Percentiles rank a stretch among this genome's conserved stretches.
phyloP scores from a whole-genome alignment of 2,329 filamentous ascomycete genomes.

The Tolypocladium capitatum region DNA sequence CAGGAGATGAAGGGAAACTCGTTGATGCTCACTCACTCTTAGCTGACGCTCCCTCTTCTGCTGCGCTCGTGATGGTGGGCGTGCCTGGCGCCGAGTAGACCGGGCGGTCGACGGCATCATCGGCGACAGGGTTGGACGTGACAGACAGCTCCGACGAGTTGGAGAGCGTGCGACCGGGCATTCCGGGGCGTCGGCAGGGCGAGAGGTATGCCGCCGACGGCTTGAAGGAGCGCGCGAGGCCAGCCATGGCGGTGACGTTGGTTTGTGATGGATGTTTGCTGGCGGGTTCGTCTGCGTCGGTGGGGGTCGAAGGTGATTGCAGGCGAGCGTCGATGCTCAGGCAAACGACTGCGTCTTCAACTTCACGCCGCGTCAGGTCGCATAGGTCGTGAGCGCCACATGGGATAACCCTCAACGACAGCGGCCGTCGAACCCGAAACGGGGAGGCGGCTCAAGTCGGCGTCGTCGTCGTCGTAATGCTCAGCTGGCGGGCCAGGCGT shows the following conservation, averaged over 20 bases:
- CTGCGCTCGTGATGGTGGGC: constrained; percentile 8
- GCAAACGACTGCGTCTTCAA: not conserved
- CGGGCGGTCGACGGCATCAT: constrained; percentile 16
- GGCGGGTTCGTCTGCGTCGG: not conserved
- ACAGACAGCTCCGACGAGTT: constrained; percentile 32
- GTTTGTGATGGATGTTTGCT: not conserved
- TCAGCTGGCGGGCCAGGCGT: not conserved
- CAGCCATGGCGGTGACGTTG: constrained; percentile 25
- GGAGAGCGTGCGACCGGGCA: constrained; percentile 30
- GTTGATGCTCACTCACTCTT: constrained; percentile 7
- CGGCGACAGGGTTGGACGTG: constrained; percentile 14
- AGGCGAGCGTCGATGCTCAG: not conserved
- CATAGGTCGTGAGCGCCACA: not conserved
- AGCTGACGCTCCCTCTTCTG: not conserved
- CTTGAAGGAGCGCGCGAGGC: constrained; percentile 35
- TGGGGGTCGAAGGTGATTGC: not conserved
- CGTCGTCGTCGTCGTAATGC: not conserved
- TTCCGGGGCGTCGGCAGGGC: constrained; percentile 28
- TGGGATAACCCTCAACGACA: not conserved
- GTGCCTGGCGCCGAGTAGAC: constrained; percentile 15
- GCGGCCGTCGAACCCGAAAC: not conserved
- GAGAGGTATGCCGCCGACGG: constrained; percentile 29
- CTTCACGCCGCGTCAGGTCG: not conserved
- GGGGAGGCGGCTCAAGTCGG: not conserved
- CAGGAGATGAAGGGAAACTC: constrained; percentile 5